Conservation (phyloP, 2,329 filamentous ascomycete genomes). For the Colletotrichum aenigma region DNA sequence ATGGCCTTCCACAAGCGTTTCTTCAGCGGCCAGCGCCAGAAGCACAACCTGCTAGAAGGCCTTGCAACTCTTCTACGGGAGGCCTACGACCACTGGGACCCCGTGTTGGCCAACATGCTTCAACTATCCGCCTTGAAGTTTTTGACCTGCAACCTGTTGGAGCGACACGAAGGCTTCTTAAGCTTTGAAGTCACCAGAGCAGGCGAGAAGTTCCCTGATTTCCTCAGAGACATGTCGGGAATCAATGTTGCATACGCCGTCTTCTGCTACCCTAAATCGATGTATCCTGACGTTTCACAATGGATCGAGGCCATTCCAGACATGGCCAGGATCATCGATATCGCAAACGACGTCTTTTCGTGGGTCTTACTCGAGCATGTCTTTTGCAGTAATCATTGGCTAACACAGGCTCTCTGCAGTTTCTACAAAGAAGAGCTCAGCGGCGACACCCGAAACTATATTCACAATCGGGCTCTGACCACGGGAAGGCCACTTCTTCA, state of each 20-base stretch:
- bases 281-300: slow-evolving; percentile 20
- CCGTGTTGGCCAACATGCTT: slow-evolving; percentile 19
- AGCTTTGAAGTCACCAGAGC: slow-evolving; percentile 18
- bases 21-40: slow-evolving; percentile 23
- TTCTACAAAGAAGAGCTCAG: slow-evolving; percentile 26
- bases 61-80: slow-evolving; percentile 18
- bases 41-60: slow-evolving; percentile 23
- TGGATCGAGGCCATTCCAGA: slow-evolving; percentile 26
- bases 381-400: not conserved
- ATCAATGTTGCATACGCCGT: slow-evolving; percentile 25
- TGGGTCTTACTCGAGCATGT: slow-evolving; percentile 5
- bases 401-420: not conserved
- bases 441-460: slow-evolving; percentile 22
- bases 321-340: slow-evolving; percentile 25
- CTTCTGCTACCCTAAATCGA: slow-evolving; percentile 24
- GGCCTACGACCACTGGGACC: slow-evolving; percentile 23
- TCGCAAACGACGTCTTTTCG: slow-evolving; percentile 26
- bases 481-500: not conserved
- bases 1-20: slow-evolving; percentile 21
- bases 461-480: slow-evolving; percentile 22
- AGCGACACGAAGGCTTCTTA: slow-evolving; percentile 23
- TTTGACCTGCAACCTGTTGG: slow-evolving; percentile 24
- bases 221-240: slow-evolving; percentile 23
- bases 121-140: slow-evolving; percentile 25
- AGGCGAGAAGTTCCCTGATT: slow-evolving; percentile 23